These are phyloP conservation scores for button mushroom (Agaricus bisporus) DNA, from an alignment of 768 basidiomycete species.

Conservation along the genomic window DNA sequence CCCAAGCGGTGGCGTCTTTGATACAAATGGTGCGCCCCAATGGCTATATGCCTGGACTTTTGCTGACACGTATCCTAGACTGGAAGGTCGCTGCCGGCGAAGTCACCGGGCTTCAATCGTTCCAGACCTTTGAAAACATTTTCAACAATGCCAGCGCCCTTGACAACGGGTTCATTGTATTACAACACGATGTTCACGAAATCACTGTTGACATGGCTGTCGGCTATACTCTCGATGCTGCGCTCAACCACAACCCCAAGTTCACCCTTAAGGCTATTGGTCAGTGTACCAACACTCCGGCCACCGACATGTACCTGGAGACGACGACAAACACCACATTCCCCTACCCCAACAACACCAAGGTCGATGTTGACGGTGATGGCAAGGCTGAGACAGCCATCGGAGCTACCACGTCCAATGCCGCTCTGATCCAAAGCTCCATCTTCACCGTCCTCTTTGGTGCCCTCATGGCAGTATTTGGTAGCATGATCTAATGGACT, in stretches of 20 bases:
- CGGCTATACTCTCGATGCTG: constrained; percentile 79
- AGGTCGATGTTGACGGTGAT: constrained; percentile 28
- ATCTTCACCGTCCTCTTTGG: constrained; percentile 2
- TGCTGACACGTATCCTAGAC: constrained; percentile 36
- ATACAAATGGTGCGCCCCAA: constrained; percentile 54
- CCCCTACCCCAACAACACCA: constrained; percentile 41
- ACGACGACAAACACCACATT: constrained; percentile 68
- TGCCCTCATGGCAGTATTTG: not conserved
- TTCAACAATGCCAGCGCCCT: constrained; percentile 59
- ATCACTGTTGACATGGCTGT: constrained; percentile 88
- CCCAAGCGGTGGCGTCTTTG: constrained; percentile 48
- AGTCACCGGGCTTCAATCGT: constrained; percentile 41
- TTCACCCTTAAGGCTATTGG: constrained; percentile 78
- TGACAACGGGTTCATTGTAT: constrained; percentile 74
- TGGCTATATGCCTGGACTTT: not conserved
- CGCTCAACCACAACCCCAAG: constrained; percentile 55
- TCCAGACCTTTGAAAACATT: constrained; percentile 64
- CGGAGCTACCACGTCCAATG: constrained; percentile 17
- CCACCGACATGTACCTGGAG: constrained; percentile 76
- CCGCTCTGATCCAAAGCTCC: not conserved
- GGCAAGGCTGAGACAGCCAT: constrained; percentile 29
- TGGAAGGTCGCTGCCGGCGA: constrained; percentile 82
- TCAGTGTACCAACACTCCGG: constrained; percentile 59
- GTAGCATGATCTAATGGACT: not conserved
- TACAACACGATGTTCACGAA: constrained; percentile 82